Percentiles rank a stretch among this genome's conserved stretches.
Conservation (phyloP, 257 asterid species). For the Jaltomata sinuosa region DNA sequence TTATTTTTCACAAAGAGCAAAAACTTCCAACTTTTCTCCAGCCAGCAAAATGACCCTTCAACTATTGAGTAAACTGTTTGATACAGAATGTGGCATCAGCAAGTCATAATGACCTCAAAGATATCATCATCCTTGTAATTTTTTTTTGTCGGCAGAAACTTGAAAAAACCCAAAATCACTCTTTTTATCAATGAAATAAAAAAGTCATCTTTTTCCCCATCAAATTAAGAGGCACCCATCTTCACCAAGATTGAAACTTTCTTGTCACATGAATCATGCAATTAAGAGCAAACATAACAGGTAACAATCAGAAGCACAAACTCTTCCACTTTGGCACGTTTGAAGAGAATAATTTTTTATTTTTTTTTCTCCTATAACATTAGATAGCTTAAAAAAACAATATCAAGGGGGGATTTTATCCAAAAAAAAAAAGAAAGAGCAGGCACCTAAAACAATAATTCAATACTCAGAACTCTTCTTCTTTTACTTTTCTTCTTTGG, state of each 20-base stretch:
- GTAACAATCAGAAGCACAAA: background rate
- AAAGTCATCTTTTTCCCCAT: background rate
- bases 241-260: conserved; percentile 1
- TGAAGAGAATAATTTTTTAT: background rate
- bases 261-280: conserved; percentile 14
- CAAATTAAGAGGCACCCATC: background rate
- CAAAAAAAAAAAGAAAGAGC: background rate
- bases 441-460: background rate
- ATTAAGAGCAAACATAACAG: background rate
- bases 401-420: background rate
- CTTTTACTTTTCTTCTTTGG: background rate
- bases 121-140: background rate
- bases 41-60: conserved; percentile 11
- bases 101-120: background rate
- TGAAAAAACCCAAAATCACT: background rate
- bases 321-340: background rate
- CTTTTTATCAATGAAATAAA: background rate
- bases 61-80: background rate
- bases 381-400: background rate
- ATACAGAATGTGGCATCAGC: background rate
- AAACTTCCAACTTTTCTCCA: background rate
- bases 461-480: background rate
- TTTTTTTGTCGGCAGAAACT: background rate
- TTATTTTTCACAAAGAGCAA: background rate
- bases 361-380: background rate